A percentile compares a stretch with the other conserved stretches of the same genome.
These are phyloP conservation scores for Cladobotryum mycophilum DNA, from an alignment of 2,329 filamentous ascomycete species.

Conservation along the genomic window DNA sequence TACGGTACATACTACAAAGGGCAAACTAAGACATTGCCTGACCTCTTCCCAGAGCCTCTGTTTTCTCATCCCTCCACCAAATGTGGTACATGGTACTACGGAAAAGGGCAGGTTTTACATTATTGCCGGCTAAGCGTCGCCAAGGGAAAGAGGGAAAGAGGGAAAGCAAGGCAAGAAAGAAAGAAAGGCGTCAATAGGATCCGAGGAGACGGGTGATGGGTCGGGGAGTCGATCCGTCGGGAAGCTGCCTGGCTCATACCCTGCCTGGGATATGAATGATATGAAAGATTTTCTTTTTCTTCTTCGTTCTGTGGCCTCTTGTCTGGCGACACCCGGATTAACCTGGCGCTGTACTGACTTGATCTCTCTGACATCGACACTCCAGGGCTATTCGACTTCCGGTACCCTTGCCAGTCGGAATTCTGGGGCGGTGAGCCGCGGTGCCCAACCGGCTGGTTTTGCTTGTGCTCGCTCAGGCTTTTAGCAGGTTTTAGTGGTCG, in stretches of 20 bases:
- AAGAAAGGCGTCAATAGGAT: too few species aligned
- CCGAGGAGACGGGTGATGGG: constrained; percentile 8
- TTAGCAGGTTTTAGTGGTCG: too few species aligned
- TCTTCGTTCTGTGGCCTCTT: too few species aligned
- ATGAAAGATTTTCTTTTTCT: background rate
- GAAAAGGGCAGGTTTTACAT: background rate
- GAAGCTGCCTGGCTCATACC: background rate
- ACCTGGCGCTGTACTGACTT: too few species aligned
- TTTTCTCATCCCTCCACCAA: too few species aligned
- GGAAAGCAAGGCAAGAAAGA: too few species aligned
- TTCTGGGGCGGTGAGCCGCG: constrained; percentile 11
- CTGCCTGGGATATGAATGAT: too few species aligned
- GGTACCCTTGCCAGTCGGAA: constrained; percentile 7
- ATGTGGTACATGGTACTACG: background rate
- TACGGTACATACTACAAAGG: too few species aligned
- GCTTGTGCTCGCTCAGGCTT: background rate
- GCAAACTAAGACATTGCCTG: constrained; percentile 2
- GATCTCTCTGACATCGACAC: too few species aligned
- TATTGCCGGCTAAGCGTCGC: background rate
- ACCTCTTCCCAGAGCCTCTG: background rate
- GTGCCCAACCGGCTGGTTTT: constrained; percentile 7
- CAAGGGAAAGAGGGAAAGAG: background rate
- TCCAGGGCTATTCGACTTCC: too few species aligned
- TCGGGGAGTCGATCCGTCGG: constrained; percentile 11
- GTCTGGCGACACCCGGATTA: too few species aligned